phyloP scores from a whole-genome alignment of 1,139 yeast genomes.

The Sugiyamaella paludigena region DNA sequence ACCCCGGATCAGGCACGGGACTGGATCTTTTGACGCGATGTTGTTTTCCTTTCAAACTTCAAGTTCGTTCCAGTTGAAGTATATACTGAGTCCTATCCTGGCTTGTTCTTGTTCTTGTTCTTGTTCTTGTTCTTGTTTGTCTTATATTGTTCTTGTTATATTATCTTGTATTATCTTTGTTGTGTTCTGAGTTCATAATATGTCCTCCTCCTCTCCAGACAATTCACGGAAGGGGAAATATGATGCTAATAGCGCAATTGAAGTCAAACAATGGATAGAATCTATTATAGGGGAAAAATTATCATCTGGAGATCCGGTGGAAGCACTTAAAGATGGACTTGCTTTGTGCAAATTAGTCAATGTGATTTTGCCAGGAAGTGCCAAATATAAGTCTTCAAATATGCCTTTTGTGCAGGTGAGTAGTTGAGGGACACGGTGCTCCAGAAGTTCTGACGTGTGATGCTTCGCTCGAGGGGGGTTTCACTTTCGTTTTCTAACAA shows the following conservation, averaged over 20 bases:
- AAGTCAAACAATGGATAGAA: constrained; percentile 32
- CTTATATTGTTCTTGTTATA: no score
- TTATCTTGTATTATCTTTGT: no score
- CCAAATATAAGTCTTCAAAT: constrained; percentile 59
- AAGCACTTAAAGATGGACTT: constrained; percentile 62
- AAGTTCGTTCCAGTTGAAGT: no score
- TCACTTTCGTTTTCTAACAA: background rate
- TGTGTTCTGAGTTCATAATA: no score
- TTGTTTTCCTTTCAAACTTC: no score
- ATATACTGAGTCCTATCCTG: no score
- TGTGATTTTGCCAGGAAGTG: constrained; percentile 40
- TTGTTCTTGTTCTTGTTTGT: no score
- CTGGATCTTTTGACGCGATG: no score
- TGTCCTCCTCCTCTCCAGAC: constrained; percentile 4
- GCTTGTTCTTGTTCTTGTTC: no score
- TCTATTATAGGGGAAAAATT: constrained; percentile 26
- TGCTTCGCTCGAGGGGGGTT: no score
- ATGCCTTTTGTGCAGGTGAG: constrained; percentile 71
- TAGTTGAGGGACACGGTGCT: background rate
- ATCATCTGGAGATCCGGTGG: constrained; percentile 42
- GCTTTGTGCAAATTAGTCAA: constrained; percentile 53
- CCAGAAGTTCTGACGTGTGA: no score
- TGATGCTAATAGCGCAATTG: constrained; percentile 24
- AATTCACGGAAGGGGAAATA: constrained; percentile 23
- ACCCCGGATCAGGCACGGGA: no score